A percentile compares a stretch with the other conserved stretches of the same genome.
Evolutionary conservation across 78 protist species (phyloP).

Genomic region (Dictyostelium purpureum): DNA sequence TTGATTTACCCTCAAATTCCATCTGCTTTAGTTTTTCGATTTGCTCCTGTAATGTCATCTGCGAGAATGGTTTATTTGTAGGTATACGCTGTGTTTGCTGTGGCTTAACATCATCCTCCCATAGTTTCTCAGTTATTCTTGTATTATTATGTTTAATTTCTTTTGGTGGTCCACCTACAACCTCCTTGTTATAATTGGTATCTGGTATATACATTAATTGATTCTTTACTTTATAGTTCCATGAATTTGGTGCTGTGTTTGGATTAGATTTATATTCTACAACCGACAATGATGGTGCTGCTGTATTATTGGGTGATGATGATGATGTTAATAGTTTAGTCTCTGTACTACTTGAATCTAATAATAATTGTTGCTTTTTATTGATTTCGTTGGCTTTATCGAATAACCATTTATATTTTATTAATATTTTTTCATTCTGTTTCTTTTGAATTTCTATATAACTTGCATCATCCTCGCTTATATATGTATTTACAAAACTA

Average conservation of each 20-base stretch:
- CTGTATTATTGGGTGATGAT: not conserved
- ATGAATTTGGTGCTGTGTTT: not conserved
- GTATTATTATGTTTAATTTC: slow-evolving; percentile 33
- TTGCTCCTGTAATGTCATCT: slow-evolving; percentile 48
- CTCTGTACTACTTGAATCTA: not conserved
- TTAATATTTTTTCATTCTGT: not conserved
- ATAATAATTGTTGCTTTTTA: slow-evolving; percentile 10
- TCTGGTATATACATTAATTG: slow-evolving; percentile 21
- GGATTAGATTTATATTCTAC: not conserved
- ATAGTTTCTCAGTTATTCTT: slow-evolving; percentile 10
- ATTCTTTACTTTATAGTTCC: slow-evolving; percentile 44
- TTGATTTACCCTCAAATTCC: slow-evolving; percentile 13
- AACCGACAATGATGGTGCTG: no score
- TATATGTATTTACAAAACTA: slow-evolving; percentile 31
- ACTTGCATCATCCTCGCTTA: slow-evolving; percentile 45
- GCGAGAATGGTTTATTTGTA: slow-evolving; percentile 1
- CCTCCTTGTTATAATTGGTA: not conserved
- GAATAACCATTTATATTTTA: slow-evolving; percentile 42
- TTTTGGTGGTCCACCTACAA: slow-evolving; percentile 20
- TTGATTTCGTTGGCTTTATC: slow-evolving; percentile 9
- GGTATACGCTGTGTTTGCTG: not conserved
- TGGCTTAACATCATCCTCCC: not conserved
- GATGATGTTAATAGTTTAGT: not conserved
- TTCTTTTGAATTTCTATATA: slow-evolving; percentile 18
- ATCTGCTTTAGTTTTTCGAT: slow-evolving; percentile 21